Evolutionary conservation across 2,329 filamentous ascomycete genomes (phyloP), one percentile per base, ranked within the genome.

Genomic region (Daldinia eschscholtzii): DNA sequence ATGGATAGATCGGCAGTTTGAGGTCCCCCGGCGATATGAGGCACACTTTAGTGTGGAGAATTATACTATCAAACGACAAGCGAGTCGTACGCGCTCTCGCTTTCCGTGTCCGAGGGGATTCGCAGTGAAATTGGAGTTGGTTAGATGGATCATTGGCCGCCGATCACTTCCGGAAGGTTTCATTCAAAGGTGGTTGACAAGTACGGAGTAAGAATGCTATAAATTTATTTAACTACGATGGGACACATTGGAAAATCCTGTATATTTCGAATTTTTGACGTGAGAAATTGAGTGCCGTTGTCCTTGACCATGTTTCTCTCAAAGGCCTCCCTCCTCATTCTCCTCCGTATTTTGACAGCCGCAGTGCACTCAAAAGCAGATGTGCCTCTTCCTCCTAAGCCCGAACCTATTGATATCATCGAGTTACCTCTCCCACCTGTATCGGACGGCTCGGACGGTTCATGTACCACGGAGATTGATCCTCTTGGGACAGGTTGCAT

Each of bases 401-500:
- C 46, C 15, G 46, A 50, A 50, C 15, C 46, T 12, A 50, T 50
- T 15, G 46, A 50, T 50, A 6, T 50, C 3, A 18, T 30, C 15
- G 46, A 50, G 26, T 50, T 50, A 15, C 46, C 46, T 1, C 46
- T 50, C 7, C 46, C 46, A 13, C 46, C 46, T 18, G 46, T 50
- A 30, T 18, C 46, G n/a, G 15, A 50, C 13, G 15, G 46, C 26
- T 18, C 46, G 2, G 6, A 50, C 1, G 26, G 46, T 30, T 50
- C 46, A 30, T 50, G 46, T 33, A 50, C 46, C 26, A n/a, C 7
- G 18, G 46, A 50, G 26, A 6, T 50, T 13, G 46, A 50, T 18
- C 46, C 46, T n/a, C 13, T 50, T 18, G 15, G 26, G 1, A 50
- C 26, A 3, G 71, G 67, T 6, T 70, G 65, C 37, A 62, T 69